phyloP scores from a whole-genome alignment of 106 monocot genomes.

The Dendrobium huoshanense region DNA sequence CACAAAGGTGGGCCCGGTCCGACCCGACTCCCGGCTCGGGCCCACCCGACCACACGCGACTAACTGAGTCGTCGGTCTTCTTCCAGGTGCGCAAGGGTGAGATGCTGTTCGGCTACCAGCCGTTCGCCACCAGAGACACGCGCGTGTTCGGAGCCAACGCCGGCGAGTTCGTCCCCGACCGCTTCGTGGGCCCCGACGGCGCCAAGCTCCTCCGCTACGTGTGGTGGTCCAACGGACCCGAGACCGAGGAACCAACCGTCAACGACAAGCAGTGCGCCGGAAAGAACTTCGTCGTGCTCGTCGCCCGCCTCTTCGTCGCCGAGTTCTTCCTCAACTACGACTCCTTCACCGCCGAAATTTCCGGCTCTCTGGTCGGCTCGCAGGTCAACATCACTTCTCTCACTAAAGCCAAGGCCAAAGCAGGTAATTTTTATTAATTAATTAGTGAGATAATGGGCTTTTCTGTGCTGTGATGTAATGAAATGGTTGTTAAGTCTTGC shows the following conservation, averaged over 20 bases:
- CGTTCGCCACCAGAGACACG: constrained; percentile 35
- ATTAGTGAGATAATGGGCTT: too few species aligned
- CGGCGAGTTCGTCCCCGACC: constrained; percentile 33
- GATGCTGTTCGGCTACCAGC: constrained; percentile 52
- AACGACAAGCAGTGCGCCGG: constrained; percentile 44
- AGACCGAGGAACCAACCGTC: constrained; percentile 33
- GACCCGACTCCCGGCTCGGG: too few species aligned
- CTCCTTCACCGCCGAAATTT: constrained; percentile 31
- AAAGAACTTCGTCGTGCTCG: constrained; percentile 34
- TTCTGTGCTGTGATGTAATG: too few species aligned
- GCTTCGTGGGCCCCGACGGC: constrained; percentile 26
- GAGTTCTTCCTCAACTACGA: constrained; percentile 45
- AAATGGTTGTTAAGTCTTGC: too few species aligned
- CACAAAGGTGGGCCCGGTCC: too few species aligned
- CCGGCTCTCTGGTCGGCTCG: constrained; percentile 1
- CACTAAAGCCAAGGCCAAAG: constrained; percentile 12
- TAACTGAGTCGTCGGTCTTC: too few species aligned
- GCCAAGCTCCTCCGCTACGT: constrained; percentile 26
- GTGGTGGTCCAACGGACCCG: constrained; percentile 16
- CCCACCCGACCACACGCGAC: too few species aligned
- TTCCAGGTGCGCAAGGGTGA: constrained; percentile 40
- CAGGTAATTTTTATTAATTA: too few species aligned
- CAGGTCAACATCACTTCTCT: constrained; percentile 30
- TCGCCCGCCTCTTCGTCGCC: constrained; percentile 29
- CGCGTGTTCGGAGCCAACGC: constrained; percentile 22